A percentile compares a stretch with the other conserved stretches of the same genome.
phyloP scores from a whole-genome alignment of 176 grass and related monocot species.

The Miscanthus lutarioriparius region DNA sequence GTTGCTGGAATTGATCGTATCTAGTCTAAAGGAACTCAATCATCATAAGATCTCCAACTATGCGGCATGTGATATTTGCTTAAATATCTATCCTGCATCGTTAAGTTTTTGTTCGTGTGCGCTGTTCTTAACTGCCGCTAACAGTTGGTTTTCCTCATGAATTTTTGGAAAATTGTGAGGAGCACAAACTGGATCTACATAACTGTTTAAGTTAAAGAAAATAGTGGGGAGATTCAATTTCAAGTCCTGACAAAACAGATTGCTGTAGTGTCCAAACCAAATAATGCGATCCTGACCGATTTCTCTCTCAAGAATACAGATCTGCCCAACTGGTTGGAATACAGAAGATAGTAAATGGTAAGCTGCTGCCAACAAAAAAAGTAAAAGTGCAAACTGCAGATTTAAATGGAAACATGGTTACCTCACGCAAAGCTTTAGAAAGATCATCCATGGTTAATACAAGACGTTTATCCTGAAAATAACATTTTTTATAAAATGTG shows the following conservation, averaged over 20 bases:
- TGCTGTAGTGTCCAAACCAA: background rate
- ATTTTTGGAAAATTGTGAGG: background rate
- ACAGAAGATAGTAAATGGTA: background rate
- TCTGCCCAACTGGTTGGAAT: background rate
- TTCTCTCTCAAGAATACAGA: background rate
- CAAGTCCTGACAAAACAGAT: slow-evolving; percentile 1
- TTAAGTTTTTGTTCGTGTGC: background rate
- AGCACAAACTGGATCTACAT: slow-evolving; percentile 30
- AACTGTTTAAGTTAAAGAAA: background rate
- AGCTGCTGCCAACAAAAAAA: slow-evolving; percentile 7
- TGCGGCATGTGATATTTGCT: background rate
- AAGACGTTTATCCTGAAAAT: slow-evolving; percentile 81
- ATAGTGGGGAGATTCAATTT: background rate
- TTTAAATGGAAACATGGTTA: slow-evolving; percentile 37
- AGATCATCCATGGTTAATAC: slow-evolving; percentile 97
- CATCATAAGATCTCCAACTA: background rate
- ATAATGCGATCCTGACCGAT: background rate
- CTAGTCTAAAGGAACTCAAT: slow-evolving; percentile 9
- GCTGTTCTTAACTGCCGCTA: background rate
- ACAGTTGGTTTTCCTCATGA: background rate
- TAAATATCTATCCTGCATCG: background rate
- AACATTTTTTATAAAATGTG: background rate
- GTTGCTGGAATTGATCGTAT: background rate
- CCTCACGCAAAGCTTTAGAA: slow-evolving; percentile 88
- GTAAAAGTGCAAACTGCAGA: background rate